A percentile compares a stretch with the other conserved stretches of the same genome.
These are phyloP conservation scores for Erodium moschatum DNA, from an alignment of 441 rosid species.

Conservation along the genomic window DNA sequence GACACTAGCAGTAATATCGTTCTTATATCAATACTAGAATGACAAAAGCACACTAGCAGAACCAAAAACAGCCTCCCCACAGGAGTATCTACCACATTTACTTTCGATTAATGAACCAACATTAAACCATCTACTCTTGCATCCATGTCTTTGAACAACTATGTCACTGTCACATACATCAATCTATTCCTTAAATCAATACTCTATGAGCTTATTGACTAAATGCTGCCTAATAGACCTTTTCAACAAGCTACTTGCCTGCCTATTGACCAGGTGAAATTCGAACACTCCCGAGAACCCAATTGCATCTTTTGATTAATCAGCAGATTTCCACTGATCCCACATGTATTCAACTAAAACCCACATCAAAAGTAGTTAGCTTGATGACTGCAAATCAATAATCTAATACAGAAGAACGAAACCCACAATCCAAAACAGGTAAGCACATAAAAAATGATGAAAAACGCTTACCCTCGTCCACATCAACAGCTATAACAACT, in stretches of 20 bases:
- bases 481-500: constrained; percentile 78
- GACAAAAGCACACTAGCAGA: background rate
- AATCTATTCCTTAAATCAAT: background rate
- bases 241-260: background rate
- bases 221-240: background rate
- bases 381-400: background rate
- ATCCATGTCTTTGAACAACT: too few species aligned
- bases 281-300: background rate
- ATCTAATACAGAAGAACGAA: background rate
- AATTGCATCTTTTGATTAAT: background rate
- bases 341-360: background rate
- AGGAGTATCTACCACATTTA: background rate
- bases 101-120: background rate
- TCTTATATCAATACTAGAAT: too few species aligned
- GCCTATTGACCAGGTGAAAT: too few species aligned
- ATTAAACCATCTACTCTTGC: background rate
- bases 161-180: too few species aligned
- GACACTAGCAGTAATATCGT: background rate
- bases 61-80: background rate
- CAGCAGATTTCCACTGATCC: background rate
- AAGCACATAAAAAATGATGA: background rate
- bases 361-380: background rate
- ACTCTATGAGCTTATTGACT: background rate
- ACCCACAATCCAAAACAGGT: too few species aligned
- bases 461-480: constrained; percentile 62